Evolutionary conservation across 208 protist genomes (phyloP), one percentile per base, ranked within the genome.

Genomic region (Leishmania martiniquensis): DNA sequence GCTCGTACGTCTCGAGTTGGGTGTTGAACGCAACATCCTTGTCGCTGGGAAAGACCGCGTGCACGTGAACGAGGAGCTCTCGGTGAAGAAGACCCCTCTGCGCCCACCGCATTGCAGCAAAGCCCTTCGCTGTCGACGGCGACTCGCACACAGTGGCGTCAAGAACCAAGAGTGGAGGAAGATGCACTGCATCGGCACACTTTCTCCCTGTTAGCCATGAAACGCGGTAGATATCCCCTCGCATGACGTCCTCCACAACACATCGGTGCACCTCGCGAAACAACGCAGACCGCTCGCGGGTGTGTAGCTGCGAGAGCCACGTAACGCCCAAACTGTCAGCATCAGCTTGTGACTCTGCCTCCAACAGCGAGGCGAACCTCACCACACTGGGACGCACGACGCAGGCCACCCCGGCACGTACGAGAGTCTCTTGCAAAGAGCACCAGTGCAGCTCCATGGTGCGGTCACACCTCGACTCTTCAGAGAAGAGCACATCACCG

Each of bases 181-280:
- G 47, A 39, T 62, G 20, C 15, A 65, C 12, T 9, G 51, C 22
- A 29, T 32, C 45, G 2, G 4, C 25, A 34, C 15, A 15, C 62
- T 0, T 54, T 20, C 52, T 44, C n/a, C 25, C 66, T 5, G 60
- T 42, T 20, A 76, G 55, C 85, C 89, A 95, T 49, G 72, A 66
- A 25, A 93, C 88, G 47, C 82, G 77, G 74, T 86, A 95, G 4
- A 87, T 85, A 78, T 93, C 89, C 2, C 89, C 88, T 1, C 82
- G 77, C 57, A 92, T 44, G 6, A 91, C 88, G 70, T 89, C 85
- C 49, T 85, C 76, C 12, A 95, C 83, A 29, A 77, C 74, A 25
- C 88, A 88, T 20, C 71, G 72, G 0, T 71, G 68, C n/a, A 45
- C 17, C 44, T 55, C 42, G 63, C 72, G 73, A 47, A 87, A 85